Evolutionary conservation across 1,284 basidiomycete genomes (phyloP).

Genomic region (Cystobasidium sp.): DNA sequence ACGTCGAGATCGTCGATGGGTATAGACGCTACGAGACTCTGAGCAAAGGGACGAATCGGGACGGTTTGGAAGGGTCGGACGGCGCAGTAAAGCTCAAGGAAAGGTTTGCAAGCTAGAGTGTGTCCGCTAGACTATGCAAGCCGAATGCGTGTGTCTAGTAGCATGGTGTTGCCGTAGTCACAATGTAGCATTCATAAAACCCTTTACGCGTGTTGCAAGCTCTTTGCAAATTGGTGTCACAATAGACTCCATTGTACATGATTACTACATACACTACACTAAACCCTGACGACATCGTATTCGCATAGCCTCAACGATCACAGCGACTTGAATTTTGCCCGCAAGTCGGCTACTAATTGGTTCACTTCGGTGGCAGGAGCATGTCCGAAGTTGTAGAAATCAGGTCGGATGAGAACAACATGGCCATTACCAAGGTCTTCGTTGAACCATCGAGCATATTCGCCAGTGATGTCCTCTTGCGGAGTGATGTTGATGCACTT

Average conservation of each 20-base stretch:
- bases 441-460: constrained; percentile 26
- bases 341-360: constrained; percentile 3
- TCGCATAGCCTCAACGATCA: background rate
- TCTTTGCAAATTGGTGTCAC: no score
- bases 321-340: constrained; percentile 4
- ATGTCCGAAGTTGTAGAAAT: constrained; percentile 37
- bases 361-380: background rate
- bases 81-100: constrained; percentile 3
- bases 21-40: constrained; percentile 6
- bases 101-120: constrained; percentile 8
- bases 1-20: constrained; percentile 18
- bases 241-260: no score
- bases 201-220: no score
- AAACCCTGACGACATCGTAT: background rate
- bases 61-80: background rate
- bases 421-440: constrained; percentile 5
- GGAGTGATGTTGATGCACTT: constrained; percentile 9
- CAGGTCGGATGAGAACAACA: constrained; percentile 27
- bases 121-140: background rate
- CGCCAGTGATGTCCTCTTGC: constrained; percentile 14
- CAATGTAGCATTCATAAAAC: no score
- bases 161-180: no score
- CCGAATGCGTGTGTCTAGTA: no score
- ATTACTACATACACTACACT: background rate
- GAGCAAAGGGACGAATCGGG: constrained; percentile 25